phyloP scores from a whole-genome alignment of 2,329 filamentous ascomycete species.

The Hypoxylon sp. region DNA sequence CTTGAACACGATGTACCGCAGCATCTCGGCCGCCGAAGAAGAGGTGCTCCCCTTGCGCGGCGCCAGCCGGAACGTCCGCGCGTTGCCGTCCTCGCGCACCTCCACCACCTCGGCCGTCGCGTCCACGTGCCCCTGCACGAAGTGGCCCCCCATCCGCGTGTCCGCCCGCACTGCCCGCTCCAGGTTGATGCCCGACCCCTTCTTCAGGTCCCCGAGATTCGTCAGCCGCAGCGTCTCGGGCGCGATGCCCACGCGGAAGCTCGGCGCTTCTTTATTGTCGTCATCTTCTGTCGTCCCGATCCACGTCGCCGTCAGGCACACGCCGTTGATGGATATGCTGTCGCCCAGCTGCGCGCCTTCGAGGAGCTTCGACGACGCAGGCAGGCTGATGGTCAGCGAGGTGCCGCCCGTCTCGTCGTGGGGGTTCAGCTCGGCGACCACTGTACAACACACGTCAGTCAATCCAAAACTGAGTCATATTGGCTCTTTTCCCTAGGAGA shows the following conservation, averaged over 20 bases:
- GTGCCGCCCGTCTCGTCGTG: constrained; percentile 88
- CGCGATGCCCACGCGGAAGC: constrained; percentile 92
- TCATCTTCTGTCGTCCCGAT: no score
- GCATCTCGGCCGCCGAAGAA: constrained; percentile 70
- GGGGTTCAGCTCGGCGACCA: constrained; percentile 80
- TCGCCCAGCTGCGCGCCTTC: constrained; percentile 86
- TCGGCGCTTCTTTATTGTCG: constrained; percentile 41
- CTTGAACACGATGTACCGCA: constrained; percentile 94
- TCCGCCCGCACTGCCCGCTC: constrained; percentile 90
- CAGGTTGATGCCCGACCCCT: constrained; percentile 80
- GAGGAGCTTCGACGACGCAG: constrained; percentile 74
- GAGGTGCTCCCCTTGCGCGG: no score
- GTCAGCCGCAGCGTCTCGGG: constrained; percentile 96
- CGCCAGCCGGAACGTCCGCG: constrained; percentile 83
- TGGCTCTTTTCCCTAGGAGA: not conserved
- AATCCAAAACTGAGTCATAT: not conserved
- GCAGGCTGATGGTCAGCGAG: constrained; percentile 83
- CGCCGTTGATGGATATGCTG: constrained; percentile 94
- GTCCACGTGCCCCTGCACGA: constrained; percentile 97
- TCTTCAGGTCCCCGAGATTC: constrained; percentile 79
- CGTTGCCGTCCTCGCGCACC: constrained; percentile 84
- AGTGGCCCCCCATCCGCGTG: constrained; percentile 97
- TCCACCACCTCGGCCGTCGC: constrained; percentile 79
- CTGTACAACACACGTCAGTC: constrained; percentile 55
- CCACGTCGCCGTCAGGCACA: constrained; percentile 90